These are phyloP conservation scores for Apiotrichum montevideense DNA, from an alignment of 1,284 basidiomycete genomes.

Conservation along the genomic window DNA sequence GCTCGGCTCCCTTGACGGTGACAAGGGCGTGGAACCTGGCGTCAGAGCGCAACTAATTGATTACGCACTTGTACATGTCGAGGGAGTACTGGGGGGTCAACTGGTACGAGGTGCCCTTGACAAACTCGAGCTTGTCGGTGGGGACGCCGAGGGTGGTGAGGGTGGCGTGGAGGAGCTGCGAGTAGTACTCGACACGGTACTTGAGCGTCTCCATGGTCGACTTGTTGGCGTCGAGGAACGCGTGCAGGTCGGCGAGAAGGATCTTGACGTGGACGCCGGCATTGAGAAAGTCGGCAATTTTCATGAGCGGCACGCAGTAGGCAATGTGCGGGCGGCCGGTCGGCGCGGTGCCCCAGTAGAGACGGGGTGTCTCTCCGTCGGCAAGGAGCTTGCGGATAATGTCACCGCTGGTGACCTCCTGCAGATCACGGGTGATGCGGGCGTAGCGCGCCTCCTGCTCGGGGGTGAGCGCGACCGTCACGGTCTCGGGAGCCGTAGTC, in stretches of 20 bases:
- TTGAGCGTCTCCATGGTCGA: constrained; percentile 90
- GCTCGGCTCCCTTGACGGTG: constrained; percentile 89
- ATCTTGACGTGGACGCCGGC: constrained; percentile 88
- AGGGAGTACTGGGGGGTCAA: constrained; percentile 86
- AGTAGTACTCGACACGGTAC: constrained; percentile 87
- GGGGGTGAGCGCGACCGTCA: constrained; percentile 29
- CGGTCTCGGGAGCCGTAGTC: constrained; percentile 8
- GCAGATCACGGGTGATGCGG: constrained; percentile 77
- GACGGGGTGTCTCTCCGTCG: constrained; percentile 69
- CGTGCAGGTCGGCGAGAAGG: constrained; percentile 94
- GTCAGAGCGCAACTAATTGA: neutral
- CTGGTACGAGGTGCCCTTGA: constrained; percentile 77
- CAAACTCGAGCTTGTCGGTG: constrained; percentile 72
- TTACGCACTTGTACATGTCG: constrained; percentile 69
- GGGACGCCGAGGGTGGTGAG: constrained; percentile 87
- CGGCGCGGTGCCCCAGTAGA: constrained; percentile 90
- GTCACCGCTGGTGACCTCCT: constrained; percentile 84
- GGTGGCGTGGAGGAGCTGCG: constrained; percentile 71
- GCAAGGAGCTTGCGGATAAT: constrained; percentile 72
- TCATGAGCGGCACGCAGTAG: constrained; percentile 91
- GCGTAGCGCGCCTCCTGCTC: constrained; percentile 62
- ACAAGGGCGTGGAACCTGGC: constrained; percentile 71
- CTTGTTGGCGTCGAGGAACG: constrained; percentile 96
- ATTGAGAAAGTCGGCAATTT: constrained; percentile 92
- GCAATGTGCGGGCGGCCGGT: constrained; percentile 95